Evolutionary conservation across 169 alveolate genomes (phyloP).

Genomic region (Cryptosporidium canis): DNA sequence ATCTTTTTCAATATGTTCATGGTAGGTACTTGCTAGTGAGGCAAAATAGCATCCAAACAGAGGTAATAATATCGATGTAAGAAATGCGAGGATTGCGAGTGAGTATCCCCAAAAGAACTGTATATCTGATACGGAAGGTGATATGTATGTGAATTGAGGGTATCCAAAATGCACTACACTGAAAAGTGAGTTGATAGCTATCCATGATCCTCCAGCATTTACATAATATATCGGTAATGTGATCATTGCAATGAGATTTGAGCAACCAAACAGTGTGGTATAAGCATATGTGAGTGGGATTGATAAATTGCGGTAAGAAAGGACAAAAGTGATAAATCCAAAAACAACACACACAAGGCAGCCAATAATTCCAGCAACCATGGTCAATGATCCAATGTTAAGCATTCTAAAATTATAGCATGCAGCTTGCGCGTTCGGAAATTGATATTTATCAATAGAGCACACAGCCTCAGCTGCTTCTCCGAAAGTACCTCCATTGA

Average conservation of each 20-base stretch:
- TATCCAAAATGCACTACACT: conserved; percentile 67
- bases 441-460: conserved; percentile 39
- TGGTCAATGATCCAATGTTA: conserved; percentile 60
- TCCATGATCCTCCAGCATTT: conserved; percentile 73
- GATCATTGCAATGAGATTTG: conserved; percentile 63
- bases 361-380: conserved; percentile 66
- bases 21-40: conserved; percentile 6
- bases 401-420: conserved; percentile 66
- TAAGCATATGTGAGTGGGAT: conserved; percentile 57
- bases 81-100: conserved; percentile 53
- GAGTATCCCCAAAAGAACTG: conserved; percentile 72
- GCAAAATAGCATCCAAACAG: conserved; percentile 69
- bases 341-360: conserved; percentile 38
- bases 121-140: conserved; percentile 65
- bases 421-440: conserved; percentile 59
- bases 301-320: conserved; percentile 6
- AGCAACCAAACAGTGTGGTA: conserved; percentile 56
- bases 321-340: conserved; percentile 36
- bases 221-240: conserved; percentile 56
- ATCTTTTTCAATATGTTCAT: conserved; percentile 6
- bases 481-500: conserved; percentile 47
- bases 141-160: conserved; percentile 30
- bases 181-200: conserved; percentile 62
- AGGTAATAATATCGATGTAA: conserved; percentile 49
- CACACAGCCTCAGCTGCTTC: conserved; percentile 34